Evolutionary conservation across 225 moss, liverwort and hornwort genomes (phyloP).

Genomic region (Straminergon stramineum): DNA sequence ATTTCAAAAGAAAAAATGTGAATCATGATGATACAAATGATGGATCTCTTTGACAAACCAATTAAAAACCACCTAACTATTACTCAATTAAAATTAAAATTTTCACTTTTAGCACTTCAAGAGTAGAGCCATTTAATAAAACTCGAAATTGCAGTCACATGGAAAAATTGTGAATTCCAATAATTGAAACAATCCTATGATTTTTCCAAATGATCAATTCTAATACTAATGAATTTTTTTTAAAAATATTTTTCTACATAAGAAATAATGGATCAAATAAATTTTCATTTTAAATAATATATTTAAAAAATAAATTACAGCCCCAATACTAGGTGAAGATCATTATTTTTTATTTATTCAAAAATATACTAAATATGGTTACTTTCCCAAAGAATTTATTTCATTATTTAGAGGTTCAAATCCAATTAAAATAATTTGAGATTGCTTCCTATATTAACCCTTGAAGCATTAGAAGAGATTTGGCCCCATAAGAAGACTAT

Average conservation of each 20-base stretch:
- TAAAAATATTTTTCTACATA: background rate
- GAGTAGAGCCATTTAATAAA: too few relatives aligned
- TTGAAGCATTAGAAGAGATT: too few relatives aligned
- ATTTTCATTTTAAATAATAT: accelerated
- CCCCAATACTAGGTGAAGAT: too few relatives aligned
- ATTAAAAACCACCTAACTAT: background rate
- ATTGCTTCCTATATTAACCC: background rate
- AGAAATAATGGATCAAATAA: background rate
- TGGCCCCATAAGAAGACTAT: too few relatives aligned
- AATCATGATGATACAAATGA: background rate
- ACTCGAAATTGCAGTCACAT: accelerated
- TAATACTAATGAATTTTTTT: background rate
- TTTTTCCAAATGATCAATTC: background rate
- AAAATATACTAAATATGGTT: background rate
- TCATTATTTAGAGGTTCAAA: too few relatives aligned
- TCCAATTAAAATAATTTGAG: too few relatives aligned
- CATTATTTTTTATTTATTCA: background rate
- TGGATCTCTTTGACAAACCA: background rate
- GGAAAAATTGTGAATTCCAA: background rate
- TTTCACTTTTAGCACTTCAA: background rate
- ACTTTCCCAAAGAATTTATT: background rate
- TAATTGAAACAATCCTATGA: background rate
- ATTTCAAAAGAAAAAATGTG: background rate
- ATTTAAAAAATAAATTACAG: background rate
- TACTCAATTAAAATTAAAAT: too few relatives aligned